Base-by-base conservation (phyloP, 1,284 basidiomycete genomes). In the Macrocybe sp. region DNA sequence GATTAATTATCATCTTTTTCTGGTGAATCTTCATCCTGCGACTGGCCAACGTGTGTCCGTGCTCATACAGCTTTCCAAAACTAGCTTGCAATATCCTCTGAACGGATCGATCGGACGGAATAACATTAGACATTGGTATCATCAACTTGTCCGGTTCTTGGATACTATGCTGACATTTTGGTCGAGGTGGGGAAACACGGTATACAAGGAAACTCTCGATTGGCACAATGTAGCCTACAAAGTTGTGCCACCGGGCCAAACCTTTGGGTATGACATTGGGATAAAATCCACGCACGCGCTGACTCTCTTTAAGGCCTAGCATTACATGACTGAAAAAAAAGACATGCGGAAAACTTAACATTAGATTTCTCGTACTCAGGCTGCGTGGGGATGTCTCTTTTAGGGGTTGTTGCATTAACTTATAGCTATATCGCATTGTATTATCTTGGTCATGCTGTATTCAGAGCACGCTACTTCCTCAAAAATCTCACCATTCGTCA, bases 151-250 rank as follows among this genome's bases (percentile, higher is more conserved):
- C 41, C 6, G 31, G 7, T 31, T 43, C 22, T 22, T 22, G 22
- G 22, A 2, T 22, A 4, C 2, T 22, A 22, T 31, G 41, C 9
- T 43, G 41, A 29, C 38, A 35, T 41, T 34, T 30, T 48, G n/a
- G n/a, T 28, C 4, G 16, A 53, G 75, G 75, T 77, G 75, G 76
- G 76, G 76, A 16, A 79, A 79, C 60, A 68, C 61, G 9, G 50
- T 55, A 22, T 59, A 55, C 42, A 58, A 48, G 37, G 31, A 68
- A 37, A 75, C 73, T 9, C 66, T 66, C 43, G 75, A 76, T 52
- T 64, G 66, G 58, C 47, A 50, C 3, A 57, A 49, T 31, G 51
- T 54, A 1, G 52, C 67, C 10, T 52, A 64, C 12, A 55, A 53
- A 50, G 49, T 48, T 10, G 37, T 68, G 2, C 36, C 45, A 7